Percentiles rank a stretch among this genome's conserved stretches.
These are phyloP conservation scores for Fibroporia radiculosa DNA, from an alignment of 768 basidiomycete genomes.

Conservation along the genomic window DNA sequence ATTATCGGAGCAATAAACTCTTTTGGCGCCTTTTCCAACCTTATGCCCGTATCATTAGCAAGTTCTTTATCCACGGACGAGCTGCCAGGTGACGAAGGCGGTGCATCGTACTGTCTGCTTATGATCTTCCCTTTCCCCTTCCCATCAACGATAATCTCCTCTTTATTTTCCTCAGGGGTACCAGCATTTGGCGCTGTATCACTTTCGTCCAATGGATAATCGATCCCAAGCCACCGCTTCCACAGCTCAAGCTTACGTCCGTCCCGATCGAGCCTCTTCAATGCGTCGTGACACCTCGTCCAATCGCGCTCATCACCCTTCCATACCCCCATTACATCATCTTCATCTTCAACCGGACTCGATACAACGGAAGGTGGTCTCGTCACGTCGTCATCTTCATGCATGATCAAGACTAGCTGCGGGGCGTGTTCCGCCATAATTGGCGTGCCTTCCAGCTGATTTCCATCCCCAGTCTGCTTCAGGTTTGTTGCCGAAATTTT, in stretches of 20 bases:
- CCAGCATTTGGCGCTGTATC: too few relatives aligned
- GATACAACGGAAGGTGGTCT: conserved; percentile 19
- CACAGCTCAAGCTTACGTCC: conserved; percentile 74
- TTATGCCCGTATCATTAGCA: conserved; percentile 7
- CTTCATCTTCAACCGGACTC: conserved; percentile 18
- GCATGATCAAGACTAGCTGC: background rate
- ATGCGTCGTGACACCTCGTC: conserved; percentile 43
- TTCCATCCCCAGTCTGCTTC: conserved; percentile 2
- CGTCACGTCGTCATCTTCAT: conserved; percentile 10
- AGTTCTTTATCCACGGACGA: conserved; percentile 7
- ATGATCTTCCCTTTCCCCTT: conserved; percentile 2
- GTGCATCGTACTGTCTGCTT: conserved; percentile 1
- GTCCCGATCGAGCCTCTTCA: conserved; percentile 51
- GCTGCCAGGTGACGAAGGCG: background rate
- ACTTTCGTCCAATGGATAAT: background rate
- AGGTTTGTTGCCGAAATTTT: conserved; percentile 3
- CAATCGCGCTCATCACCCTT: conserved; percentile 51
- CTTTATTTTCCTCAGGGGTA: background rate
- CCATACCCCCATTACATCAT: conserved; percentile 35
- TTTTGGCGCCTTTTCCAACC: conserved; percentile 22
- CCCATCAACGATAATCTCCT: conserved; percentile 18
- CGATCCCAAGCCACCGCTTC: conserved; percentile 56
- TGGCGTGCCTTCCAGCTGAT: background rate
- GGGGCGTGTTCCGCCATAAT: background rate
- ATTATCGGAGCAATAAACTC: conserved; percentile 46